Evolutionary conservation across 176 grass and related monocot genomes (phyloP), one percentile per base, ranked within the genome.

Genomic region (Chloris gayana): DNA sequence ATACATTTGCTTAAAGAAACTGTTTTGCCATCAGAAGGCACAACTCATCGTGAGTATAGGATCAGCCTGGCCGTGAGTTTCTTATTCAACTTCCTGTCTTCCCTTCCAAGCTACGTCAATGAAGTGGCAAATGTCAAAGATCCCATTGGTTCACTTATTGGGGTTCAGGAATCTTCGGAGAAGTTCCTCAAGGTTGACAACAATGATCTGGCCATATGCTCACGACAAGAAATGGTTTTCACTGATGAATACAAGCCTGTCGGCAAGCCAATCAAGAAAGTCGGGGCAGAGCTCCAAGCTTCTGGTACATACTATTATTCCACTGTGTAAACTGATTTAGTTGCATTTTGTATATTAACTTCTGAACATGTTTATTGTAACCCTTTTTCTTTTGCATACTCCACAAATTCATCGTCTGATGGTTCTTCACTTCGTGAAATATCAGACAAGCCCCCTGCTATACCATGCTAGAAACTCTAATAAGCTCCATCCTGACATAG

Each of bases 31-130:
- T 86, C 84, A 73, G 83, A 94, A 86, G 87, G 76, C 60, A 90
- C 89, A 65, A 72, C 79, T 30, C 87, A 97, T 87, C 80, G 79
- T 66, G 80, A 84, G 25, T 94, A 94, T 50, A 97, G 87, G 67
- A 65, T 83, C 69, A 94, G 94, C 64, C 58, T 97, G 66, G 85
- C 89, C 29, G 82, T 97, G 63, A 49, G 83, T 73, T 97, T 94
- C 76, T 86, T 97, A 26, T 97, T 97, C 57, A 81, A 76, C 34
- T 97, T 97, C 83, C 80, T 97, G 30, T 85, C 84, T 63, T 81
- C 89, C 78, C 34, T 97, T 85, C 57, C 58, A 18, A 83, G 82
- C 60, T 72, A 27, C 4, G 47, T 77, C 49, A 69, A 21, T 50
- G 42, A 31, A 46, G 69, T 35, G 22, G 75, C 21, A 51, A 82